Percentiles rank a stretch among this genome's conserved stretches.
phyloP scores from a whole-genome alignment of 2,329 filamentous ascomycete genomes.

The Calonectria pseudoreteaudii region DNA sequence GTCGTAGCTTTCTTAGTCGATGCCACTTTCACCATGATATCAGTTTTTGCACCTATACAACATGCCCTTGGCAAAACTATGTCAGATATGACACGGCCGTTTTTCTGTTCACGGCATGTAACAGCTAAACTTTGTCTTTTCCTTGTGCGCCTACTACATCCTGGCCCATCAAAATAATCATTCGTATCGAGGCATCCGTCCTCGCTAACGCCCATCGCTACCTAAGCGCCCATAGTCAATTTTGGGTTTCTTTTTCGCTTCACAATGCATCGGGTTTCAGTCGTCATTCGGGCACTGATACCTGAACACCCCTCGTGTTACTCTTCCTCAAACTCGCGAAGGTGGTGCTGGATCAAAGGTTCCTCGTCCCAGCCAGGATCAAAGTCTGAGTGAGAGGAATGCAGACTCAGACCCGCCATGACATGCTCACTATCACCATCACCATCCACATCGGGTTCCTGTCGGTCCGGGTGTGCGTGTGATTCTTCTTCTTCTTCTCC shows the following conservation, averaged over 20 bases:
- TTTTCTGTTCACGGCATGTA: background rate
- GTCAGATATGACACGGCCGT: background rate
- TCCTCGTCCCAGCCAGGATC: background rate
- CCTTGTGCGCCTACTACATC: background rate
- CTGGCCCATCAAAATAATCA: background rate
- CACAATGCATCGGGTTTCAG: conserved; percentile 2
- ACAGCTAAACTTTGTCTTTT: background rate
- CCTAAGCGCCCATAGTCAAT: background rate
- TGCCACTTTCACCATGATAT: background rate
- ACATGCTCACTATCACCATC: background rate
- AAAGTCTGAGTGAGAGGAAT: conserved; percentile 1
- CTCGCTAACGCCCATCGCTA: background rate
- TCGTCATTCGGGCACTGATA: background rate
- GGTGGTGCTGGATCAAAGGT: background rate
- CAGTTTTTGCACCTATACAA: conserved; percentile 6
- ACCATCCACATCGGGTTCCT: background rate
- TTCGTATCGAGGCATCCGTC: background rate
- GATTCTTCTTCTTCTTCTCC: background rate
- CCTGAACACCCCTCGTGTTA: no score
- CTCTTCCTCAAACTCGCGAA: background rate
- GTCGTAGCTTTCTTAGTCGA: background rate
- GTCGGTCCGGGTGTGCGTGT: background rate
- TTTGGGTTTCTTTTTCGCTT: background rate
- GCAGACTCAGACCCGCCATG: background rate
- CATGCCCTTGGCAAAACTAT: background rate